Base-by-base conservation (phyloP, 2,329 filamentous ascomycete species). In the Xylogone sp. region DNA sequence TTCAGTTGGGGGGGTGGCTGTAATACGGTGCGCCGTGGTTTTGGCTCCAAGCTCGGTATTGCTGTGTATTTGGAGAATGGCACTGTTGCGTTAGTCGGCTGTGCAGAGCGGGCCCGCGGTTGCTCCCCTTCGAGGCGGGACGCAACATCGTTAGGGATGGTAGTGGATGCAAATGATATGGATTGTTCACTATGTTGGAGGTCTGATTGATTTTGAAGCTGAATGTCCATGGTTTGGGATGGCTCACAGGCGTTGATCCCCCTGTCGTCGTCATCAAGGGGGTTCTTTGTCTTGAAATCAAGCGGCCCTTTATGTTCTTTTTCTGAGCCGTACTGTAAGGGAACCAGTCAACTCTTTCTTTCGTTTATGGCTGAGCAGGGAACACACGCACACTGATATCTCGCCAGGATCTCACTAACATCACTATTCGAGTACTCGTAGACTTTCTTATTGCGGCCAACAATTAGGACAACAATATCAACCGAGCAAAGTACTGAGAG, bases 391-490 rank as follows among this genome's bases (percentile, higher is more conserved):
- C 92, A 96, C 83, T 91, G 86, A 68, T 96, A 95, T 68, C 90
- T 83, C 48, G 82, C 82, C 59, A 99, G 84, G 46, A 95, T 88
- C 58, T 97, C 90, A 68, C 87, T 87, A 81, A 99, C 96, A 69
- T 97, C 90, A 62, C 84, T 79, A 18, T 93, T 97, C 12, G 92
- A 97, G 70, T 96, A 99, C 71, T 99, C 91, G 72, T 97, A 97
- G 21, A 99, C 80, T 75, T 97, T 97, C 80, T 97, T 99, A 73
- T 99, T 99, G 74, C 90, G 92, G 58, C 93, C 93, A 67, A 97
- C 97, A 65, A 99, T 97, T 70, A 99, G 93, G 66, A 99, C 94
- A 42, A 94, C 94, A 61, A 99, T 94, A 70, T 99, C 94, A 68
- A 99, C 94, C 39, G 92, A 97, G 71, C 94, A 99, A 56, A 99